Conservation (phyloP, 495 filamentous ascomycete genomes). For the Ramalina peruviana region DNA sequence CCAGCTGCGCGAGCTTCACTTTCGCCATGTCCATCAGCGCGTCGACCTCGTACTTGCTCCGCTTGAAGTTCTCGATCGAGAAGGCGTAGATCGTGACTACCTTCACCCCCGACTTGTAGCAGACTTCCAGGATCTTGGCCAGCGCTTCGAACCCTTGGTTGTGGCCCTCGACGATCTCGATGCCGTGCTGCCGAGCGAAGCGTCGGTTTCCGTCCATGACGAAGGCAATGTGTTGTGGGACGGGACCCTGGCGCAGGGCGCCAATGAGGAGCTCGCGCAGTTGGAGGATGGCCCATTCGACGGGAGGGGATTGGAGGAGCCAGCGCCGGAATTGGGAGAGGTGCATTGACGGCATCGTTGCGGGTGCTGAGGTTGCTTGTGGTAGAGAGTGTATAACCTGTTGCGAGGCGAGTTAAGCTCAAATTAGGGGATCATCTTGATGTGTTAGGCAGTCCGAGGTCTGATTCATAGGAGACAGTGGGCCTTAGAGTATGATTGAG, state of each 20-base stretch:
- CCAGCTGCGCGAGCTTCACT: constrained; percentile 77
- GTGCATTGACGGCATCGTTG: constrained; percentile 39
- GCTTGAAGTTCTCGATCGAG: constrained; percentile 97
- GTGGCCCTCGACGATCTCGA: constrained; percentile 96
- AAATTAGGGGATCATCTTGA: too few relatives aligned
- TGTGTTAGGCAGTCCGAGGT: too few relatives aligned
- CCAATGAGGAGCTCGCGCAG: constrained; percentile 73
- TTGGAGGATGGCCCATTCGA: constrained; percentile 63
- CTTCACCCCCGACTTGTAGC: constrained; percentile 87
- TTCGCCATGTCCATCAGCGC: constrained; percentile 97
- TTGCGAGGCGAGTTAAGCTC: too few relatives aligned
- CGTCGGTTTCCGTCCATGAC: constrained; percentile 97
- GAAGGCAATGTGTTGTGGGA: constrained; percentile 90
- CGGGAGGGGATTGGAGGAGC: constrained; percentile 77
- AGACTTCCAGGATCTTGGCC: constrained; percentile 88
- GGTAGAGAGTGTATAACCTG: too few relatives aligned
- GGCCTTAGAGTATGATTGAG: too few relatives aligned
- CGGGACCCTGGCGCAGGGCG: constrained; percentile 73
- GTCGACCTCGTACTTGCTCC: constrained; percentile 95
- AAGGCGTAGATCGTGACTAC: constrained; percentile 97
- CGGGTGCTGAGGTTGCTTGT: too few relatives aligned
- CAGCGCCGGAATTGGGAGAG: constrained; percentile 68
- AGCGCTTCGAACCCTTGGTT: constrained; percentile 91
- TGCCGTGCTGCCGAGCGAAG: constrained; percentile 76
- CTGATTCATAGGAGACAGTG: too few relatives aligned